Base-by-base conservation (phyloP, 108 stramenopile genomes). In the Mayamaea pseudoterrestris region DNA sequence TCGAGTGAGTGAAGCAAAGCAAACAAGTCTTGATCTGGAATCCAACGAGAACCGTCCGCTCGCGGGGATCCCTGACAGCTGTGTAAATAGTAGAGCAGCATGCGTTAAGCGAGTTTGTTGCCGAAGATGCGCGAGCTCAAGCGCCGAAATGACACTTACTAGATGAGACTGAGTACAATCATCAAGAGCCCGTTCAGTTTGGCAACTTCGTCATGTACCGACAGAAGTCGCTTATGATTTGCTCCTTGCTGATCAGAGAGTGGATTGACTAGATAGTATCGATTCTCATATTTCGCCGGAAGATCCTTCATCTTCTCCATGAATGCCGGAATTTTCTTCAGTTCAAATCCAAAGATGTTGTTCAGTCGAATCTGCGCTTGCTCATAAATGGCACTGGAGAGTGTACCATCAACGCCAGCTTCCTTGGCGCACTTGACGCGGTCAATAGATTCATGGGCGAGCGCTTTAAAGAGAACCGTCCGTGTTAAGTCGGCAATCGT, bases 321-420 rank as follows among this genome's bases (percentile, higher is more conserved):
- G 31, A 27, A 71, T 1, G 53, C 47, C 12, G 81, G 77, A n/a
- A 80, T 53, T 7, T 51, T 41, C 22, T 52, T 44, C 8, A 86
- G 51, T 41, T 72, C 66, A 44, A 86, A 84, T 0, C 80, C 90
- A 75, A 91, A 86, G 6, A 91, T 74, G 40, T 78, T 64, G 5
- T 36, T 35, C 23, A 91, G 50, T 0, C 80, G 67, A 7, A 36
- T 20, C 8, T 64, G 50, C 11, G 69, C 90, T 68, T 86, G 79
- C 18, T 67, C 18, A 13, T 75, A 69, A 3, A 63, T 66, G 8
- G 90, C 82, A 2, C 47, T 54, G 9, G 52, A 47, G 14, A 83
- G 59, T 4, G 58, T 31, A 11, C 59, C 61, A 14, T 32, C 53
- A 17, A 77, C 47, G 1, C 78, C 78, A 0, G 84, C 84, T 32